These are phyloP conservation scores for Myxozyma nipponensis DNA, from an alignment of 805 yeast species.

Conservation along the genomic window DNA sequence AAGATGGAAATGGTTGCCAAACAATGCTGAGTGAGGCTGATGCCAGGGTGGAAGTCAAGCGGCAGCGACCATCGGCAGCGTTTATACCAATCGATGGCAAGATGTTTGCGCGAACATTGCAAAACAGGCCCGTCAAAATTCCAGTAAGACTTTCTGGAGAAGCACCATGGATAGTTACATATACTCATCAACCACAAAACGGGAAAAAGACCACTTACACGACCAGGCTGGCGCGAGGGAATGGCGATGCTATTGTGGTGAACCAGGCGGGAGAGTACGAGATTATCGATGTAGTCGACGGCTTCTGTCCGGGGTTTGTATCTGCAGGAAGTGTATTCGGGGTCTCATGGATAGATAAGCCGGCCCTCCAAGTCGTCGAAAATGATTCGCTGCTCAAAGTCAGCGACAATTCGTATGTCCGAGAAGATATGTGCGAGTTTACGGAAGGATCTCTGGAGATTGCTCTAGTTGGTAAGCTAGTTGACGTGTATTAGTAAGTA, in stretches of 20 bases:
- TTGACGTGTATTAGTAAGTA: no score
- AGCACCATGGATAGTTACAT: conserved; percentile 46
- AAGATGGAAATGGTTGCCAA: conserved; percentile 74
- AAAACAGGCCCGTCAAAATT: conserved; percentile 56
- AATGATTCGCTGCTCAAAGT: conserved; percentile 32
- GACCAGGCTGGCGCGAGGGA: conserved; percentile 12
- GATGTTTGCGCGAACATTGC: conserved; percentile 35
- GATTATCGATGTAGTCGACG: conserved; percentile 47
- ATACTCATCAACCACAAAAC: conserved; percentile 19
- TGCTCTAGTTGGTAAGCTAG: conserved; percentile 45
- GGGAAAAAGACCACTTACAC: conserved; percentile 4
- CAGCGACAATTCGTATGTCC: conserved; percentile 34
- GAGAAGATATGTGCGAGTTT: conserved; percentile 47
- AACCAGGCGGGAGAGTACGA: conserved; percentile 48
- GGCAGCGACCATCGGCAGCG: conserved; percentile 59
- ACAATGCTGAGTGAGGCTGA: conserved; percentile 66
- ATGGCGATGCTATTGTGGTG: conserved; percentile 38
- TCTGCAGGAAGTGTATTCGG: conserved; percentile 36
- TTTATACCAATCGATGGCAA: conserved; percentile 44
- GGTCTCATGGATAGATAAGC: conserved; percentile 47
- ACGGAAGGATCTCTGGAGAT: conserved; percentile 50
- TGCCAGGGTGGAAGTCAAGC: conserved; percentile 61
- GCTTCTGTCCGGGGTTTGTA: conserved; percentile 50
- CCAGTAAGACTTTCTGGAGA: conserved; percentile 62
- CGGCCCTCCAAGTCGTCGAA: conserved; percentile 42